Base-by-base conservation (phyloP, 179 eudicot species). In the Vitellaria paradoxa region DNA sequence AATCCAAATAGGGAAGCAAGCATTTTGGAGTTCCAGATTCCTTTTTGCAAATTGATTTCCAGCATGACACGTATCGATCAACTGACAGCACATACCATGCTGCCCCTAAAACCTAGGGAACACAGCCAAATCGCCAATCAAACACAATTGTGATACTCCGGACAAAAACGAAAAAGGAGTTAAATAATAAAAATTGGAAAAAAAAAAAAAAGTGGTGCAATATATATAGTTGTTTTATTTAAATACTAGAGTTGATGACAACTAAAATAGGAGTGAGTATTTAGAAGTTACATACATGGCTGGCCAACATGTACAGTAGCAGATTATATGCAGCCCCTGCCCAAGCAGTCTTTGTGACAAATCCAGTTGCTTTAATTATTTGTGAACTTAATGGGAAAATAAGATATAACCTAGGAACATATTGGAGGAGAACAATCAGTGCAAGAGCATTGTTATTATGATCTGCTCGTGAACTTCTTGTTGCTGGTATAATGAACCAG, bases 281-380 rank as follows among this genome's bases (percentile, higher is more conserved):
- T 59, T 24, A 72, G 49, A 72, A 81, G 18, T 56, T 77, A 84
- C 98, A 52, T 93, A 96, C 99, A 86, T 96, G 99, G 81, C 99
- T 96, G 72, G 99, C 99, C 79, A 96, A 78, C 90, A 96, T 89
- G 79, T 92, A 96, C 79, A 96, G 70, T 56, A 96, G 76, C 70
- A 96, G 85, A 85, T 96, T 96, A 84, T 96, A 96, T 70, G 93
- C 99, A 46, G 99, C 99, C 78, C 99, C 99, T 7, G 99, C 98
- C 99, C 98, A 96, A 55, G 98, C 99, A 74, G 99, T 94, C 84
- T 94, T 94, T 69, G 99, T 96, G 85, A 96, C 98, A 76, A 96
- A 86, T 82, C 98, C 99, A n/a, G 91, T 96, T 56, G 99, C 97
- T 86, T 96, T 94, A 56, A 96, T 82, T 49, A 96, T 92, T 84